phyloP scores from a whole-genome alignment of 2,329 filamentous ascomycete species.

The Cladosporium sp. region DNA sequence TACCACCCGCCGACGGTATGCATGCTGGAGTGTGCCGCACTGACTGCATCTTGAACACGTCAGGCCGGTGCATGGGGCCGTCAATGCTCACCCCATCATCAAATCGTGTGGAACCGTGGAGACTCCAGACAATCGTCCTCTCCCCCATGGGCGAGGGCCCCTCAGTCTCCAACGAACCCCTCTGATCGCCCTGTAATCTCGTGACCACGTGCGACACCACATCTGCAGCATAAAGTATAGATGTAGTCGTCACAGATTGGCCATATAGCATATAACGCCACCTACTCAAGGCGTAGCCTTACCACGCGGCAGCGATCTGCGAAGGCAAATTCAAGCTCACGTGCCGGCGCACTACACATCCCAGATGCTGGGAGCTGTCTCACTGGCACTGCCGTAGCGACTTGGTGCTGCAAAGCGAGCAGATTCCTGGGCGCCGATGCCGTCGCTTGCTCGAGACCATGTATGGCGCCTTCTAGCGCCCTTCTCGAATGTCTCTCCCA shows the following conservation, averaged over 20 bases:
- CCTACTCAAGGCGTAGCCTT: constrained; percentile 11
- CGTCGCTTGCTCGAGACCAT: constrained; percentile 11
- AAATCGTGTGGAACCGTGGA: constrained; percentile 9
- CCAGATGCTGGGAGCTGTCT: constrained; percentile 2
- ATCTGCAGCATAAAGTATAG: neutral
- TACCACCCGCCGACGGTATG: neutral
- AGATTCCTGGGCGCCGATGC: constrained; percentile 5
- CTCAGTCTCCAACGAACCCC: neutral
- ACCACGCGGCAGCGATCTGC: constrained; percentile 1
- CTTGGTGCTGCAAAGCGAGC: neutral
- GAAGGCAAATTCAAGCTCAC: constrained; percentile 17
- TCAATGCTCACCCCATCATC: constrained; percentile 20
- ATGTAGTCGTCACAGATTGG: constrained; percentile 11
- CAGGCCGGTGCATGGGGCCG: neutral
- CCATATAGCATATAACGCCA: constrained; percentile 2
- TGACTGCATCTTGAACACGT: constrained; percentile 3
- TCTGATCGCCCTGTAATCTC: neutral
- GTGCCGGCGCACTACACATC: constrained; percentile 10
- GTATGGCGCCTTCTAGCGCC: constrained; percentile 14
- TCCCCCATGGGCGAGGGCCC: constrained; percentile 13
- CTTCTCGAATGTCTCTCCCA: constrained; percentile 14
- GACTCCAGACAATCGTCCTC: constrained; percentile 12
- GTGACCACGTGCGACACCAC: constrained; percentile 4
- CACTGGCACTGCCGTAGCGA: constrained; percentile 2
- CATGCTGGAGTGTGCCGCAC: constrained; percentile 3